A percentile compares a stretch with the other conserved stretches of the same genome.
phyloP scores from a whole-genome alignment of 2,329 filamentous ascomycete species.

The Fusarium sp. region DNA sequence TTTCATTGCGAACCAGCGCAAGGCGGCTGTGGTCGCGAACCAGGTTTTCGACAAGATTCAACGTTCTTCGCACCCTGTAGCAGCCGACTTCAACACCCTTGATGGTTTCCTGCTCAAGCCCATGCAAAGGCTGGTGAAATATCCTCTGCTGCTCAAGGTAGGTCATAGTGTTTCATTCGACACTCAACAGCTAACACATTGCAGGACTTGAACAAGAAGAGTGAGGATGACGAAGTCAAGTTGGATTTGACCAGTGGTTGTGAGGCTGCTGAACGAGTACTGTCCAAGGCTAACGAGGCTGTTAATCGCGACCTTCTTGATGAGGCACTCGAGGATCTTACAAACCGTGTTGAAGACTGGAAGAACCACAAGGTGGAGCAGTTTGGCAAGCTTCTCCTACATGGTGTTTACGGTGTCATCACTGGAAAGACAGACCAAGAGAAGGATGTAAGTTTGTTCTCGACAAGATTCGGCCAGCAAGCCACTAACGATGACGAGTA shows the following conservation, averaged over 20 bases:
- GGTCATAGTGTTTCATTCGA: constrained; percentile 41
- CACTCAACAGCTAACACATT: constrained; percentile 45
- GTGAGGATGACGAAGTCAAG: constrained; percentile 77
- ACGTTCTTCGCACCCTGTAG: constrained; percentile 80
- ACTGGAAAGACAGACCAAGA: constrained; percentile 92
- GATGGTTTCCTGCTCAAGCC: constrained; percentile 96
- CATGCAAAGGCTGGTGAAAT: constrained; percentile 95
- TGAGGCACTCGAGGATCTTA: constrained; percentile 86
- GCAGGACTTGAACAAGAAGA: constrained; percentile 89
- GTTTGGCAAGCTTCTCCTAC: constrained; percentile 90
- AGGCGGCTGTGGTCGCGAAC: constrained; percentile 86
- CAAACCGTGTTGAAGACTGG: constrained; percentile 92
- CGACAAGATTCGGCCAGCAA: constrained; percentile 46
- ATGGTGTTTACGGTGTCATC: constrained; percentile 91
- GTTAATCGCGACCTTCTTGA: constrained; percentile 89
- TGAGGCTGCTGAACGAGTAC: constrained; percentile 82
- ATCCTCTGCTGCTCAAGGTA: constrained; percentile 89
- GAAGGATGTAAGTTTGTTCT: constrained; percentile 77
- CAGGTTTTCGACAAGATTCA: constrained; percentile 89
- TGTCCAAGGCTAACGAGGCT: constrained; percentile 89
- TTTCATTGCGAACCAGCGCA: constrained; percentile 96
- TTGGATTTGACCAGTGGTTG: constrained; percentile 82
- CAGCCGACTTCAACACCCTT: constrained; percentile 86
- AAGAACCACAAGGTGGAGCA: constrained; percentile 90
- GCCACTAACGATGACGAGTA: constrained; percentile 70